Base-by-base conservation (phyloP, 2,329 filamentous ascomycete genomes). In the Aspergillus ochraceoroseus region DNA sequence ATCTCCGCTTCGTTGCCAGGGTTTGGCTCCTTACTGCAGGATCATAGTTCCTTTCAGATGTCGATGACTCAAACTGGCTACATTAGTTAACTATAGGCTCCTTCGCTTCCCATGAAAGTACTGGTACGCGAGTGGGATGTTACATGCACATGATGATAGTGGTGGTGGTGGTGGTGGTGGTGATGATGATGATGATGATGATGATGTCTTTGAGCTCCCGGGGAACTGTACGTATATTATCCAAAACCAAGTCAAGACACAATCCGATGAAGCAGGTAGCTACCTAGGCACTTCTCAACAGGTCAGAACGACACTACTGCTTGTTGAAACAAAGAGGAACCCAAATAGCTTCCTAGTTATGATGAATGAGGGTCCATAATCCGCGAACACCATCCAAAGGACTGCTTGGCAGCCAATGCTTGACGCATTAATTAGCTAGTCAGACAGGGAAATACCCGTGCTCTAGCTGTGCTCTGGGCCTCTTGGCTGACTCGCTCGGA, bases 371-470 rank as follows among this genome's bases (percentile, higher is more conserved):
- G n/a, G n/a, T n/a, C n/a, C n/a, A n/a, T n/a, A n/a, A n/a, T n/a
- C n/a, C n/a, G n/a, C 31, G 25, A 41, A 30, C 25, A 33, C n/a
- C 18, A 22, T 22, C 19, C 11, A 18, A n/a, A 43, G 18, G 32
- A 27, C 29, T 18, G 12, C 42, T 47, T 45, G 48, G 43, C 41
- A 25, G 17, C 17, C 28, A 48, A 46, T 48, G 49, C 49, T 52
- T 50, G 43, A 48, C 42, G 23, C 33, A 32, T 23, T 31, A 29
- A 32, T 25, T 25, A 33, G 29, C 28, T 7, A 7, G n/a, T 19
- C 15, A 13, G 12, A 18, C 29, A 18, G 20, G 31, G 12, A 17
- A 9, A n/a, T 25, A 32, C 19, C n/a, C 20, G 20, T 12, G 6
- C 19, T 15, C n/a, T 22, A 22, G 20, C 20, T 22, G 20, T 22